Base-by-base conservation (phyloP, 2,329 filamentous ascomycete species). In the Cladobotryum mycophilum region DNA sequence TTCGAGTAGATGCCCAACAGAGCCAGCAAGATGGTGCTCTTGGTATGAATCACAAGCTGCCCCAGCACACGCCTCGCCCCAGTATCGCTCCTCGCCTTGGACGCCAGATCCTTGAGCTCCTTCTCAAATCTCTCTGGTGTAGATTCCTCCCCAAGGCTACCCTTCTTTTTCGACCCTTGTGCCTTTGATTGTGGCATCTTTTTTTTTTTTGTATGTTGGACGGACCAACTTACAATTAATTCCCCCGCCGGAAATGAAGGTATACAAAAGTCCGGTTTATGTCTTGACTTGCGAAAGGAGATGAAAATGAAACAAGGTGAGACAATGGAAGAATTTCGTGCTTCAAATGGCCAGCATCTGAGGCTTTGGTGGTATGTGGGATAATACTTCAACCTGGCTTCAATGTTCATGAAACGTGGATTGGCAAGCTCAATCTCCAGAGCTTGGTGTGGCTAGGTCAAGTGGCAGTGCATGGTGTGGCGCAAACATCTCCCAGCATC, bases 1-100 rank as follows among this genome's bases (percentile, higher is more conserved):
- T 84, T 82, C 43, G 86, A 84, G 53, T 79, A 82, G 40, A 84
- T 64, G 41, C 84, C 87, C 41, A 70, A 58, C 33, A 71, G 56
- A 35, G 48, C 53, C 11, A 72, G 57, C 15, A 71, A 56, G 33
- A 63, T 41, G 25, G 58, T 41, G 9, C 59, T 58, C 54, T 58
- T 56, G 34, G 67, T 59, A 53, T 76, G 76, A 52, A 75, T 56
- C 45, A 65, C 56, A 30, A 60, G 57, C 55, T 78, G 75, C 14
- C 67, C 64, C 9, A 56, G 47, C 13, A 64, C 50, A 54, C 65
- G 67, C 22, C 64, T 70, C 46, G 58, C 53, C 57, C 61, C 62
- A 1, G 63, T 62, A 53, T 68, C 60, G 22, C 55, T 55, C 45
- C 61, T 62, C 40, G 69, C 67, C 56, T 76, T 76, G 37, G 63